phyloP scores from a whole-genome alignment of 1,284 basidiomycete species.

The Ustilago tritici region DNA sequence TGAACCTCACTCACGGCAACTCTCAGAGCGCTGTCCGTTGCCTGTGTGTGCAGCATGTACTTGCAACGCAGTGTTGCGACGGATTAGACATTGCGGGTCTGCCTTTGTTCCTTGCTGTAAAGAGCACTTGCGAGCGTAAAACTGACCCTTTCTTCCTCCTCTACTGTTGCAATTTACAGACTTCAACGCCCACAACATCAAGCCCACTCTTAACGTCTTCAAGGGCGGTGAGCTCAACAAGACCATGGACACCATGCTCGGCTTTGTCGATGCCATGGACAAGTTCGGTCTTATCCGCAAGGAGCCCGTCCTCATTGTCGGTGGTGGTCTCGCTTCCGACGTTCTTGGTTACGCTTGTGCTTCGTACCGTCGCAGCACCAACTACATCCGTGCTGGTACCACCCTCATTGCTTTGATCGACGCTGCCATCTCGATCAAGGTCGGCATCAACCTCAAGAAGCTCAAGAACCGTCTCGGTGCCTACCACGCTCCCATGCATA shows the following conservation, averaged over 20 bases:
- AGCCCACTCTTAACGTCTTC: slow-evolving; percentile 71
- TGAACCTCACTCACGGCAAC: background rate
- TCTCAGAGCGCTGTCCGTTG: background rate
- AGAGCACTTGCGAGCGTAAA: background rate
- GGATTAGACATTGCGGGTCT: background rate
- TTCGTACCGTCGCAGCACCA: slow-evolving; percentile 71
- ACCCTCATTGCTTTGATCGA: slow-evolving; percentile 72
- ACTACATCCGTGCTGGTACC: slow-evolving; percentile 72
- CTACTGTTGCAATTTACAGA: slow-evolving; percentile 55
- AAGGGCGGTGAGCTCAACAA: slow-evolving; percentile 72
- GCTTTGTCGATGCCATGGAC: slow-evolving; percentile 72
- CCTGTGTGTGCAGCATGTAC: background rate
- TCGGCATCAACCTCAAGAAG: slow-evolving; percentile 66
- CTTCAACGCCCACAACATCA: slow-evolving; percentile 71
- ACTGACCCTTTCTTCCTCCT: slow-evolving; percentile 23
- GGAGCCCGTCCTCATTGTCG: slow-evolving; percentile 72
- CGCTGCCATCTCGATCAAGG: slow-evolving; percentile 72
- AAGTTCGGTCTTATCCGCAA: slow-evolving; percentile 72
- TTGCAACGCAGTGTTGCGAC: background rate
- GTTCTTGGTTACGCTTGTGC: slow-evolving; percentile 71
- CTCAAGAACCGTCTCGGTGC: slow-evolving; percentile 69
- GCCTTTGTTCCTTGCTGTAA: background rate
- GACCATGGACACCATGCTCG: slow-evolving; percentile 71
- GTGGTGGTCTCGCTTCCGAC: slow-evolving; percentile 71
- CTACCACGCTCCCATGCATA: slow-evolving; percentile 72